These are phyloP conservation scores for Claviceps arundinis DNA, from an alignment of 2,329 filamentous ascomycete genomes.

Conservation along the genomic window DNA sequence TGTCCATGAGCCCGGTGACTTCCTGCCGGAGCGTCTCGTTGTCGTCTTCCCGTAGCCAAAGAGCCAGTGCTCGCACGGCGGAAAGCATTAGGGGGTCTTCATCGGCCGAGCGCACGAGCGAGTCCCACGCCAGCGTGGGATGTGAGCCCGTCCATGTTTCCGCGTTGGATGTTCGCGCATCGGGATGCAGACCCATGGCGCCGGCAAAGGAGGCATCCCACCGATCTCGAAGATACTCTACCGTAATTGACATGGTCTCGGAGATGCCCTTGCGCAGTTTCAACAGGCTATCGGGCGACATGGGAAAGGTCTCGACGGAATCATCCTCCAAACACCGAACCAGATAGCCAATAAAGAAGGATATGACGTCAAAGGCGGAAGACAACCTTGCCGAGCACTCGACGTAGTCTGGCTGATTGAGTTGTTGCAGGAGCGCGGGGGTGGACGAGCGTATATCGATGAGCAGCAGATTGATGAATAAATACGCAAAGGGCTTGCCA, in stretches of 20 bases:
- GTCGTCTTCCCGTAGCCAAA: conserved; percentile 60
- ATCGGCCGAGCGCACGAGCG: conserved; percentile 31
- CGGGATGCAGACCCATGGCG: conserved; percentile 45
- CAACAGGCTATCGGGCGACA: conserved; percentile 46
- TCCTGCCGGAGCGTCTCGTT: conserved; percentile 43
- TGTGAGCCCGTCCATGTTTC: conserved; percentile 31
- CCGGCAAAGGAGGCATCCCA: conserved; percentile 55
- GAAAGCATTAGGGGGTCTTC: conserved; percentile 48
- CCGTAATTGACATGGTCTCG: conserved; percentile 48
- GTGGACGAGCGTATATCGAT: conserved; percentile 52
- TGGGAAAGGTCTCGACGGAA: conserved; percentile 24
- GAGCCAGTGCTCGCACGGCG: conserved; percentile 41
- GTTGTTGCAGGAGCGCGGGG: conserved; percentile 43
- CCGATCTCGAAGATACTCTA: conserved; percentile 56
- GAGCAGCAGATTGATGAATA: conserved; percentile 51
- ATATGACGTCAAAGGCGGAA: conserved; percentile 48
- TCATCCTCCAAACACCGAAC: conserved; percentile 40
- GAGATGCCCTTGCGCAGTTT: conserved; percentile 46
- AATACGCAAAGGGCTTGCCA: conserved; percentile 44
- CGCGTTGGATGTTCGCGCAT: conserved; percentile 32
- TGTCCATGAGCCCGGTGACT: conserved; percentile 45
- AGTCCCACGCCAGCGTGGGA: conserved; percentile 45
- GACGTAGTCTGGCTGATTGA: conserved; percentile 42
- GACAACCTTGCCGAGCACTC: conserved; percentile 39
- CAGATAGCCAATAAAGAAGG: conserved; percentile 45